Conservation (phyloP, 768 basidiomycete species). For the Tricholoma furcatifolium region DNA sequence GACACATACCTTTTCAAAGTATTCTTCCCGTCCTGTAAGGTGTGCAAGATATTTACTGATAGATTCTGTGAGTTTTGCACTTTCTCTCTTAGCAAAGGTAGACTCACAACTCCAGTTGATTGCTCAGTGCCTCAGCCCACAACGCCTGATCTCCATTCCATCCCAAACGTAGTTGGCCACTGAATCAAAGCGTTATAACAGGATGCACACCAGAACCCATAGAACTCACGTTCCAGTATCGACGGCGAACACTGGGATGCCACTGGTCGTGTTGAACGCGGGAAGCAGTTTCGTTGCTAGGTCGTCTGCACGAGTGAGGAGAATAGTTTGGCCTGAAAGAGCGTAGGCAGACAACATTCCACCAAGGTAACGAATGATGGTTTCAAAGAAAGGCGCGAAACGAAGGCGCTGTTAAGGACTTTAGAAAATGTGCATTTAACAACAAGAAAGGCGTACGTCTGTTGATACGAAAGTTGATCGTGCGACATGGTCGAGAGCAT, state of each 20-base stretch:
- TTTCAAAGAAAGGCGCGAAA: slow-evolving; percentile 68
- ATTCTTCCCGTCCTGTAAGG: slow-evolving; percentile 65
- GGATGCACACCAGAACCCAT: neutral
- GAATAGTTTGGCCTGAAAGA: slow-evolving; percentile 59
- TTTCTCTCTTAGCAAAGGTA: neutral
- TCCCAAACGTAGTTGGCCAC: slow-evolving; percentile 35
- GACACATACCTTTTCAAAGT: slow-evolving; percentile 43
- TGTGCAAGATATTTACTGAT: slow-evolving; percentile 75
- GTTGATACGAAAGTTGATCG: slow-evolving; percentile 44
- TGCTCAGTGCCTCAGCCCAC: slow-evolving; percentile 46
- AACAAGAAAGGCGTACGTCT: slow-evolving; percentile 23
- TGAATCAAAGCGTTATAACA: slow-evolving; percentile 14
- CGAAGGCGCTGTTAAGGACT: slow-evolving; percentile 14
- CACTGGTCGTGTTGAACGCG: slow-evolving; percentile 67
- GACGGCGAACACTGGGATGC: slow-evolving; percentile 68
- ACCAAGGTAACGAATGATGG: slow-evolving; percentile 81
- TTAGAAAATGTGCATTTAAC: neutral
- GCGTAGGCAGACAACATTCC: slow-evolving; percentile 81
- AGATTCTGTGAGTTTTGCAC: neutral
- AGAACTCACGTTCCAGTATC: slow-evolving; percentile 53
- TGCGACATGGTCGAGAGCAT: slow-evolving; percentile 53
- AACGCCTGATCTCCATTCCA: slow-evolving; percentile 28
- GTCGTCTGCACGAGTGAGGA: slow-evolving; percentile 70
- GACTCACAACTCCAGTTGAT: slow-evolving; percentile 63
- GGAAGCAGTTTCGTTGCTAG: slow-evolving; percentile 68